Evolutionary conservation across 805 yeast genomes (phyloP).

Genomic region (Saturnispora sekii): DNA sequence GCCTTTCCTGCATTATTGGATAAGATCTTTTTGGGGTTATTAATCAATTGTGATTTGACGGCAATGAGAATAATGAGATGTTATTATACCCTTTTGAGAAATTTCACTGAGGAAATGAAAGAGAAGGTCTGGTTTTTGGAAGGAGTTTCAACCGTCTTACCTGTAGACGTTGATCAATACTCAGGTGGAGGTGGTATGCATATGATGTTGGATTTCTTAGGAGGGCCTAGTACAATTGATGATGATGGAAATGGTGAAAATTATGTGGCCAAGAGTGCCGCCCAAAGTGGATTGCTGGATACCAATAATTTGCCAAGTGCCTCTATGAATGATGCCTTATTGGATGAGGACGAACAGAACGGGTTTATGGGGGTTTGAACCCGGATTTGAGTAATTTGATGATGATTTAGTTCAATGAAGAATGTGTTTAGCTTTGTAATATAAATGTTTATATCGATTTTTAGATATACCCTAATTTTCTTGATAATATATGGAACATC

Average conservation of each 20-base stretch:
- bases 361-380: constrained; percentile 24
- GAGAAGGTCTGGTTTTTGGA: constrained; percentile 90
- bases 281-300: constrained; percentile 39
- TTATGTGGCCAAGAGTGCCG: constrained; percentile 35
- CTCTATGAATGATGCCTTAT: constrained; percentile 30
- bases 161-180: constrained; percentile 85
- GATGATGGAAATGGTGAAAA: constrained; percentile 27
- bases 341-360: constrained; percentile 36
- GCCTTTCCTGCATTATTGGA: constrained; percentile 91
- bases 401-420: constrained; percentile 2
- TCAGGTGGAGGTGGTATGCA: constrained; percentile 90
- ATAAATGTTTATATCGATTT: no score
- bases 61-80: constrained; percentile 90
- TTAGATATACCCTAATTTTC: no score
- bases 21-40: constrained; percentile 60
- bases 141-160: constrained; percentile 81
- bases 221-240: constrained; percentile 41
- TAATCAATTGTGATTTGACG: constrained; percentile 75
- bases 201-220: constrained; percentile 81
- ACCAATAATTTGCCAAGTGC: constrained; percentile 51
- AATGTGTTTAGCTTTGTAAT: background rate
- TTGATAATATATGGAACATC: no score
- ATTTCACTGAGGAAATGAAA: constrained; percentile 78
- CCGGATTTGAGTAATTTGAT: background rate
- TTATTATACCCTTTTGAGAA: constrained; percentile 71